Conservation (phyloP, 139 green algal genomes). For the Dunaliella primolecta region DNA sequence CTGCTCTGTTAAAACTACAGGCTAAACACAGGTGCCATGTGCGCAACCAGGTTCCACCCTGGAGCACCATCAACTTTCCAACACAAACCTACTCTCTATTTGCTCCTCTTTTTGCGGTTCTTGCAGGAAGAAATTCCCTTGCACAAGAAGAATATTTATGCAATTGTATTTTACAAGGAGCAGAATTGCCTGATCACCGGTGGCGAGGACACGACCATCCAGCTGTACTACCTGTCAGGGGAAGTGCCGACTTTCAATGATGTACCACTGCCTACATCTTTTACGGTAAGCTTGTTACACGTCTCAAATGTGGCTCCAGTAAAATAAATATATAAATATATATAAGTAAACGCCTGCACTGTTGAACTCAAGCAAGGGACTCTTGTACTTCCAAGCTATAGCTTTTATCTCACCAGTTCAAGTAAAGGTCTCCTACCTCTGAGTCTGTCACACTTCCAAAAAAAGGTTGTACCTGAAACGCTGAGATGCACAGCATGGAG, state of each 20-base stretch:
- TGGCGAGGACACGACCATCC: slow-evolving; percentile 57
- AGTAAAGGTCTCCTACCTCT: not conserved
- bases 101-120: too few relatives aligned
- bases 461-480: too few relatives aligned
- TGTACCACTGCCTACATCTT: slow-evolving; percentile 40
- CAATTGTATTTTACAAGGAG: slow-evolving; percentile 42
- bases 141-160: slow-evolving; percentile 52
- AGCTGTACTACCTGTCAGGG: slow-evolving; percentile 47
- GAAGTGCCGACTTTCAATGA: slow-evolving; percentile 38
- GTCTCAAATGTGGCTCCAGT: not conserved
- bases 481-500: too few relatives aligned
- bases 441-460: not conserved
- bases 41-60: too few relatives aligned
- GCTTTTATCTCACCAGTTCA: not conserved
- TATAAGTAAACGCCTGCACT: not conserved
- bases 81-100: too few relatives aligned
- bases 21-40: too few relatives aligned
- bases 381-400: not conserved
- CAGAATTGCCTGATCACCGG: slow-evolving; percentile 57
- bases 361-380: not conserved
- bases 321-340: not conserved
- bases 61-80: too few relatives aligned
- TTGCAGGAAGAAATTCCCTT: slow-evolving; percentile 29
- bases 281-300: slow-evolving; percentile 18
- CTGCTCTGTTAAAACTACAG: too few relatives aligned